Evolutionary conservation across 1,284 basidiomycete genomes (phyloP), one percentile per base, ranked within the genome.

Genomic region (Apiotrichum sp.): DNA sequence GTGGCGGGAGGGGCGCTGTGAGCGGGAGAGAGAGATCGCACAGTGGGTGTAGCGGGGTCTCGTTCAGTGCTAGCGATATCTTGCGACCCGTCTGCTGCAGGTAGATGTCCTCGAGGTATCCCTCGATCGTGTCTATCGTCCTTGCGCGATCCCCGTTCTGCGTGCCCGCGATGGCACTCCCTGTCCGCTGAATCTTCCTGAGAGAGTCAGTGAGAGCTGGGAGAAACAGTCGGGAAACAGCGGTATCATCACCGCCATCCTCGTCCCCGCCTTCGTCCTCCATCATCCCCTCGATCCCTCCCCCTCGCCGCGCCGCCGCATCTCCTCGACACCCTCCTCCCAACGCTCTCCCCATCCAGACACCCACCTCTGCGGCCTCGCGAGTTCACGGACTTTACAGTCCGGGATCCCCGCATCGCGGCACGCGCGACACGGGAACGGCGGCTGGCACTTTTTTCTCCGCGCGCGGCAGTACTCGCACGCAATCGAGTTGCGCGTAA

Each of bases 401-500:
- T 58, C 57, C 1, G 50, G 29, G 8, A 58, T 53, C 1, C 57
- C 57, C 8, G 57, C 57, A 41, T 58, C 57, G 31, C 57, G 52
- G 40, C 57, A 58, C 14, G 44, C 52, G 38, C 52, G 50, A 45
- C 57, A 58, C 8, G 57, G 57, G 29, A 55, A 58, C 14, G 57
- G 57, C 4, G 57, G 57, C 53, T 58, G 49, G 33, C 57, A 58
- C 46, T 58, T 58, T 22, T 52, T 58, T 14, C 57, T 46, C 2
- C 57, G 34, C 3, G 57, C 53, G 35, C 57, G 57, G 42, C 57
- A 58, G 57, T 58, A 55, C 38, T 58, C 57, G 45, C 57, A 58
- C 2, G 57, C 57, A 11, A 53, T 46, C 11, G 57, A 53, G 34
- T 55, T 58, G 35, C 57, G 57, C 6, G 46, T 52, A 29, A 44